Evolutionary conservation across 768 basidiomycete species (phyloP).

Genomic region (Trametes cubensis): DNA sequence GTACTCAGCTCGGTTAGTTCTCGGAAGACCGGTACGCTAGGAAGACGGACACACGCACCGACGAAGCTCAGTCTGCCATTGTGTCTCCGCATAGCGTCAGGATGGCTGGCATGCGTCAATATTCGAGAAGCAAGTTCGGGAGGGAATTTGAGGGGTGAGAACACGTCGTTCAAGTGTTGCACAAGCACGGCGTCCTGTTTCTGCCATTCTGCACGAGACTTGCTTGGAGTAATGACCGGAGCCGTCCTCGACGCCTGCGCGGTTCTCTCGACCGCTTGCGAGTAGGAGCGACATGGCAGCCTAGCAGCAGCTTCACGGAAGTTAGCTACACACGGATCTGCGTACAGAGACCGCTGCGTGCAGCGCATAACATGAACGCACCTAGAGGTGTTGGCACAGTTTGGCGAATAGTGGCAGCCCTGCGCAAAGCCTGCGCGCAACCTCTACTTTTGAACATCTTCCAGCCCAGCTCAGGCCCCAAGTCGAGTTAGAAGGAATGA

Average conservation of each 20-base stretch:
- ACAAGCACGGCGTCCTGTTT: constrained; percentile 34
- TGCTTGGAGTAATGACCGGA: constrained; percentile 13
- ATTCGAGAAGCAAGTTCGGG: constrained; percentile 70
- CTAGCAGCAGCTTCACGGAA: neutral
- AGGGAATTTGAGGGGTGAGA: constrained; percentile 69
- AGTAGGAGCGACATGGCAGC: constrained; percentile 4
- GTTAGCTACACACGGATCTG: neutral
- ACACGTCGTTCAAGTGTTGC: constrained; percentile 63
- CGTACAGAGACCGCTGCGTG: neutral
- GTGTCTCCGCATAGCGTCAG: constrained; percentile 63
- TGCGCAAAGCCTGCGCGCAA: constrained; percentile 22
- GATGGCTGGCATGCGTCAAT: constrained; percentile 79
- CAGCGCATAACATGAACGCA: neutral
- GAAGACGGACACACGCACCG: constrained; percentile 47
- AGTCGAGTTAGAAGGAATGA: neutral
- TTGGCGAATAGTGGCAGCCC: constrained; percentile 13
- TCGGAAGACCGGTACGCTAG: neutral
- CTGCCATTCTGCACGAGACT: constrained; percentile 15
- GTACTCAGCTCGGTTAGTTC: neutral
- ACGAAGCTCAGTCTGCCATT: constrained; percentile 74
- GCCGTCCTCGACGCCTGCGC: neutral
- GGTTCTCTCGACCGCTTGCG: neutral
- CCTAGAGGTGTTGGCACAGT: constrained; percentile 18
- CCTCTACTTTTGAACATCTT: constrained; percentile 20
- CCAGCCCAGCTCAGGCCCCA: constrained; percentile 1